These are phyloP conservation scores for Metschnikowia shivogae DNA, from an alignment of 805 yeast genomes.

Conservation along the genomic window DNA sequence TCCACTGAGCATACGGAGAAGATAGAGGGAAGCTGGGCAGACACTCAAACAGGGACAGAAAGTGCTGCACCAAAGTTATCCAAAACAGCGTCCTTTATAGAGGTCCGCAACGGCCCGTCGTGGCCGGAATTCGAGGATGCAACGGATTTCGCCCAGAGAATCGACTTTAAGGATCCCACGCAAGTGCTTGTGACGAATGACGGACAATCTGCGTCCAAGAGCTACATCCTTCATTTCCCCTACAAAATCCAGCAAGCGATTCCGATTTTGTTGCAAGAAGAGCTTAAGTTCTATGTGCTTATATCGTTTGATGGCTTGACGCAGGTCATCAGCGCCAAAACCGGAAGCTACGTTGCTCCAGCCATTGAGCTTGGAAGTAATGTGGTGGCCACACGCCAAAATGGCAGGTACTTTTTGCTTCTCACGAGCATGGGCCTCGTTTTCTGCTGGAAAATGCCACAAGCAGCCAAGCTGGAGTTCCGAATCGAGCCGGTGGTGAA, in stretches of 20 bases:
- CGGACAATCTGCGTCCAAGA: slow-evolving; percentile 26
- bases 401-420: slow-evolving; percentile 33
- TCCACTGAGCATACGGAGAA: slow-evolving; percentile 25
- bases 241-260: slow-evolving; percentile 47
- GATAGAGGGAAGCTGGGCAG: background rate
- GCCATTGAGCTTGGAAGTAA: slow-evolving; percentile 50
- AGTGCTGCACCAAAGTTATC: background rate
- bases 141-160: slow-evolving; percentile 29
- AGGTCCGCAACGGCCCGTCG: slow-evolving; percentile 39
- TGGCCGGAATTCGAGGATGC: slow-evolving; percentile 41
- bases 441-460: slow-evolving; percentile 47
- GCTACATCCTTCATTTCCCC: slow-evolving; percentile 40
- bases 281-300: slow-evolving; percentile 44
- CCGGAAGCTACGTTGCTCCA: slow-evolving; percentile 47
- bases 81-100: slow-evolving; percentile 26
- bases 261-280: slow-evolving; percentile 31
- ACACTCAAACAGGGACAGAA: background rate
- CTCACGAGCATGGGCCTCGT: slow-evolving; percentile 50
- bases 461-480: slow-evolving; percentile 7
- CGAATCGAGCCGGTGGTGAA: slow-evolving; percentile 29
- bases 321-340: slow-evolving; percentile 38
- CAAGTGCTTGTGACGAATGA: slow-evolving; percentile 43
- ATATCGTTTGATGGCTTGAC: slow-evolving; percentile 59
- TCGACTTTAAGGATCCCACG: slow-evolving; percentile 46
- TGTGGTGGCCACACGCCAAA: slow-evolving; percentile 36